Evolutionary conservation across 106 monocot species (phyloP).

Genomic region (Apostasia ramifera): DNA sequence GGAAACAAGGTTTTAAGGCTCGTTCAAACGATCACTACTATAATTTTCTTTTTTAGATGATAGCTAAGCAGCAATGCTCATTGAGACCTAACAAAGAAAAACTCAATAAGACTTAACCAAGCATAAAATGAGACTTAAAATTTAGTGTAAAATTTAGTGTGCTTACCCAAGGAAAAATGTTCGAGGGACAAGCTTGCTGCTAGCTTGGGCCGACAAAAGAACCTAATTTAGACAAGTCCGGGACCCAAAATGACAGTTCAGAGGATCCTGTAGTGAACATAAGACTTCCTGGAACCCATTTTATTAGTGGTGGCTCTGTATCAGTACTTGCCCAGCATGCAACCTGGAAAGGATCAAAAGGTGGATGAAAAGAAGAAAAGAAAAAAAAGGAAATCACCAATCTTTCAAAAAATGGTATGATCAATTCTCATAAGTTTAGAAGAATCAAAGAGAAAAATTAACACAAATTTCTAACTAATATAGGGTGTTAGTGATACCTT

Average conservation of each 20-base stretch:
- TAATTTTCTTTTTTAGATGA: too few species aligned
- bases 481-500: conserved; percentile 32
- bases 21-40: too few species aligned
- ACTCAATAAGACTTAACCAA: not conserved
- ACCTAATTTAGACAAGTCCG: conserved; percentile 92
- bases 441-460: not conserved
- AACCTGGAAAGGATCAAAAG: conserved; percentile 34
- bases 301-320: conserved; percentile 80
- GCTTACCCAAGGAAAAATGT: too few species aligned
- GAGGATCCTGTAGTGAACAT: conserved; percentile 92
- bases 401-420: not conserved
- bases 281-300: conserved; percentile 78
- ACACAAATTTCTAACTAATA: not conserved
- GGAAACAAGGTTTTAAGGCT: too few species aligned
- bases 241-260: conserved; percentile 94
- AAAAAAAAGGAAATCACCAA: not conserved
- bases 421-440: not conserved
- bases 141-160: too few species aligned
- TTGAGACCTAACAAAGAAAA: not conserved
- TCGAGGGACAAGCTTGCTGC: not conserved
- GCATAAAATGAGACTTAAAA: not conserved
- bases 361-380: not conserved
- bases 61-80: too few species aligned
- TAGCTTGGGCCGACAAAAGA: conserved; percentile 57
- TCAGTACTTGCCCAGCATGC: conserved; percentile 94